phyloP scores from a whole-genome alignment of 768 basidiomycete genomes.

The Mycena floridula region DNA sequence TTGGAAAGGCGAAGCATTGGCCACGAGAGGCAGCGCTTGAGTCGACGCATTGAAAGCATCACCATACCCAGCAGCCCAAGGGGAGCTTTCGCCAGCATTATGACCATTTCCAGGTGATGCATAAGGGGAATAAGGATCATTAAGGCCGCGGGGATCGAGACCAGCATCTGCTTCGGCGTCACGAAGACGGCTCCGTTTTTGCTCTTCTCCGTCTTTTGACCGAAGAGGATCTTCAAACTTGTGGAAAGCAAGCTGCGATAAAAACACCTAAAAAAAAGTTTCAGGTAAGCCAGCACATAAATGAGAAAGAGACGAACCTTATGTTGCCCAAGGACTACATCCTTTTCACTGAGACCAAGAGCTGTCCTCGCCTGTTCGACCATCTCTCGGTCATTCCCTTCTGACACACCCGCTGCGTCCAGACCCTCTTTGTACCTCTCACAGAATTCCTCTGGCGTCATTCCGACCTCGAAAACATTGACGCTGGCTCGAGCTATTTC shows the following conservation, averaged over 20 bases:
- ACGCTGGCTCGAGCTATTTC: slow-evolving; percentile 67
- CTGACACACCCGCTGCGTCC: slow-evolving; percentile 45
- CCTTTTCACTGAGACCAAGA: slow-evolving; percentile 55
- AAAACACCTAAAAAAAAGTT: slow-evolving; percentile 67
- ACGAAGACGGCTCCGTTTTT: slow-evolving; percentile 71
- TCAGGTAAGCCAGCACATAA: neutral
- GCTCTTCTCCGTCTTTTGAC: slow-evolving; percentile 78
- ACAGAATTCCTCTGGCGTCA: slow-evolving; percentile 84
- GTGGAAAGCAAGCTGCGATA: slow-evolving; percentile 83
- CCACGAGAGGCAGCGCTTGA: slow-evolving; percentile 77
- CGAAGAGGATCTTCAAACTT: slow-evolving; percentile 84
- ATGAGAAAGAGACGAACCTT: slow-evolving; percentile 50
- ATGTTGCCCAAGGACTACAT: slow-evolving; percentile 75
- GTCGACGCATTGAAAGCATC: slow-evolving; percentile 58
- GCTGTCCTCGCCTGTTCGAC: slow-evolving; percentile 53
- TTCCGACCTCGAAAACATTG: slow-evolving; percentile 74
- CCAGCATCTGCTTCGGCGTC: slow-evolving; percentile 73
- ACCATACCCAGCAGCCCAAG: slow-evolving; percentile 34
- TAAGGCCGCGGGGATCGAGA: slow-evolving; percentile 45
- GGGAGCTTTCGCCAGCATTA: slow-evolving; percentile 26
- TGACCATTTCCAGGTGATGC: slow-evolving; percentile 43
- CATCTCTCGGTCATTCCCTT: slow-evolving; percentile 54
- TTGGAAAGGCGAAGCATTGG: slow-evolving; percentile 78
- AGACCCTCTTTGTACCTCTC: slow-evolving; percentile 75
- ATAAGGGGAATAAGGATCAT: slow-evolving; percentile 80